Conservation (phyloP, 257 asterid genomes). For the Solanum clarkiae region DNA sequence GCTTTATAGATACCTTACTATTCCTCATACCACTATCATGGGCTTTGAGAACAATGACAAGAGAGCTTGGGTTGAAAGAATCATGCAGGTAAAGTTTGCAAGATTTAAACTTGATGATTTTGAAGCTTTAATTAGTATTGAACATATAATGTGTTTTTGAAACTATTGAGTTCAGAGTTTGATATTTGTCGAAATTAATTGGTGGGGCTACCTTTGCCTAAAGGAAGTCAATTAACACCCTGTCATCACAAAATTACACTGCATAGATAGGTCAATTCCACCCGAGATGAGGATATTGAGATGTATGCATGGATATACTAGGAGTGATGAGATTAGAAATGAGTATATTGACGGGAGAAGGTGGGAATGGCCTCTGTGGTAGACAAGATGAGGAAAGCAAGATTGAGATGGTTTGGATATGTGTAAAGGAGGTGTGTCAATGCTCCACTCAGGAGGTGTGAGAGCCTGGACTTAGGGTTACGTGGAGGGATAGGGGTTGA, state of each 20-base stretch:
- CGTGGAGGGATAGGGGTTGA: no score
- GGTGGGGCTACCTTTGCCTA: not conserved
- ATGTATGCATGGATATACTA: no score
- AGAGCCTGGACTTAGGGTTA: no score
- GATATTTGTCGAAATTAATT: not conserved
- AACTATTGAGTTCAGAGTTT: not conserved
- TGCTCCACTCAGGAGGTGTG: no score
- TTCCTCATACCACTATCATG: not conserved
- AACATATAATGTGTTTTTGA: not conserved
- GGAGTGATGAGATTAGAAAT: no score
- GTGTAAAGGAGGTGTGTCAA: no score
- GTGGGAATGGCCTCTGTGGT: no score
- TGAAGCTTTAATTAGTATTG: not conserved
- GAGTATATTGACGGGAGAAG: no score
- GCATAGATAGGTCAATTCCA: not conserved
- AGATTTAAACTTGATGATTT: not conserved
- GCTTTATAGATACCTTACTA: not conserved
- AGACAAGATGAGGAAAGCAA: no score
- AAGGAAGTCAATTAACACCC: not conserved
- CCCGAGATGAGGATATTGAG: no score
- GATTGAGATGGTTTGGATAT: no score
- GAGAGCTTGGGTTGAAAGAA: slow-evolving; percentile 8
- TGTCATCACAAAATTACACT: not conserved
- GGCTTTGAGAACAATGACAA: not conserved
- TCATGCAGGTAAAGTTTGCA: not conserved